Conservation (phyloP, 2,329 filamentous ascomycete genomes). For the Furcasterigmium furcatum region DNA sequence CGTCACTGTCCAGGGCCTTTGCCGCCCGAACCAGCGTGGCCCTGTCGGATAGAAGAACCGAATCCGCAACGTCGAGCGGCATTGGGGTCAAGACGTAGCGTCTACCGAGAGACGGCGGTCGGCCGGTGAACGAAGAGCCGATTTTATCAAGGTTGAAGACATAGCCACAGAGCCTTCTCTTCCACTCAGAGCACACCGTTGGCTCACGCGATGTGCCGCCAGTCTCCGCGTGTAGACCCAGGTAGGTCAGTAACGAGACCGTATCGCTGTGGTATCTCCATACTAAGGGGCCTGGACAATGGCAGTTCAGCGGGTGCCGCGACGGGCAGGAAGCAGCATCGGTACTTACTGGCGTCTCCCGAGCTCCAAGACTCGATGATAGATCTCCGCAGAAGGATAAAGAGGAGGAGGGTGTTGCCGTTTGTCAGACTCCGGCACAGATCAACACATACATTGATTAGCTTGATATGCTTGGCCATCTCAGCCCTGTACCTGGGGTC, state of each 20-base stretch:
- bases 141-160: constrained; percentile 46
- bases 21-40: constrained; percentile 33
- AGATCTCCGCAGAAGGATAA: constrained; percentile 27
- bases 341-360: constrained; percentile 38
- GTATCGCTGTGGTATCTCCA: constrained; percentile 34
- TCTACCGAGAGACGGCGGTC: constrained; percentile 49
- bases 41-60: constrained; percentile 40
- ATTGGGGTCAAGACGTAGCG: constrained; percentile 51
- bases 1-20: constrained; percentile 38
- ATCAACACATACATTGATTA: constrained; percentile 1
- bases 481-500: not conserved
- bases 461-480: not conserved
- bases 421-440: not conserved
- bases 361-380: constrained; percentile 31
- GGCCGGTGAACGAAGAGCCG: constrained; percentile 47
- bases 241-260: constrained; percentile 29
- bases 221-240: constrained; percentile 27
- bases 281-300: constrained; percentile 23
- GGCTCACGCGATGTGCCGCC: constrained; percentile 21
- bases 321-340: no score
- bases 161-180: constrained; percentile 26
- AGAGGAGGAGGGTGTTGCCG: constrained; percentile 34
- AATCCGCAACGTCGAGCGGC: constrained; percentile 51
- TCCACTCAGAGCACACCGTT: constrained; percentile 29
- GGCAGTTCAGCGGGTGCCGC: no score